Percentiles rank a stretch among this genome's conserved stretches.
phyloP scores from a whole-genome alignment of 2,329 filamentous ascomycete species.

The Aspergillus awamori region DNA sequence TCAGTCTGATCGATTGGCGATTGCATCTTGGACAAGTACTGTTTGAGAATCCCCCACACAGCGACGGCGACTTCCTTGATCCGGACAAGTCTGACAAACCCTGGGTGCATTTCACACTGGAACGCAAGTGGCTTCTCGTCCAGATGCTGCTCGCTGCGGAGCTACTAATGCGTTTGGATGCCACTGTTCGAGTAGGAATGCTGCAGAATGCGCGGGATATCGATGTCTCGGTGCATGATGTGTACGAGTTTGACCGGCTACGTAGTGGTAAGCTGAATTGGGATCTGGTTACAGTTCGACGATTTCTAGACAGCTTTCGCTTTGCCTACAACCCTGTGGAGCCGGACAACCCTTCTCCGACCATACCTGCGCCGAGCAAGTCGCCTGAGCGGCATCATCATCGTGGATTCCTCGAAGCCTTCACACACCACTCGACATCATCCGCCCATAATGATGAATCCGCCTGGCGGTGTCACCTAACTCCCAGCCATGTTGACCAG shows the following conservation, averaged over 20 bases:
- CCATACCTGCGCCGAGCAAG: not conserved
- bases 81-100: constrained; percentile 20
- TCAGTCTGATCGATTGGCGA: constrained; percentile 51
- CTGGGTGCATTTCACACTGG: constrained; percentile 35
- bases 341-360: constrained; percentile 9
- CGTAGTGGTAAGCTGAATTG: constrained; percentile 58
- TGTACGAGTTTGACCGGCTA: constrained; percentile 49
- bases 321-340: constrained; percentile 33
- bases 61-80: constrained; percentile 37
- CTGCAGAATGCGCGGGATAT: constrained; percentile 44
- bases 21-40: constrained; percentile 51
- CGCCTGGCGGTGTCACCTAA: constrained; percentile 40
- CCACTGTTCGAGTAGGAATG: constrained; percentile 46
- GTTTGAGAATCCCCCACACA: constrained; percentile 44
- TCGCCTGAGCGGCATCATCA: constrained; percentile 19
- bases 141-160: constrained; percentile 60
- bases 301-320: constrained; percentile 56
- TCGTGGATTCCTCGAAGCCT: constrained; percentile 29
- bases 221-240: constrained; percentile 46
- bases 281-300: constrained; percentile 57
- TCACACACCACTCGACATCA: constrained; percentile 26
- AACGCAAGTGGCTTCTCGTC: constrained; percentile 57
- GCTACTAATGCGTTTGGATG: constrained; percentile 57
- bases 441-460: constrained; percentile 25
- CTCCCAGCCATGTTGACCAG: constrained; percentile 39